Evolutionary conservation across 192 early-diverging fungal genomes (phyloP).

Genomic region (Neocallimastix lanati): DNA sequence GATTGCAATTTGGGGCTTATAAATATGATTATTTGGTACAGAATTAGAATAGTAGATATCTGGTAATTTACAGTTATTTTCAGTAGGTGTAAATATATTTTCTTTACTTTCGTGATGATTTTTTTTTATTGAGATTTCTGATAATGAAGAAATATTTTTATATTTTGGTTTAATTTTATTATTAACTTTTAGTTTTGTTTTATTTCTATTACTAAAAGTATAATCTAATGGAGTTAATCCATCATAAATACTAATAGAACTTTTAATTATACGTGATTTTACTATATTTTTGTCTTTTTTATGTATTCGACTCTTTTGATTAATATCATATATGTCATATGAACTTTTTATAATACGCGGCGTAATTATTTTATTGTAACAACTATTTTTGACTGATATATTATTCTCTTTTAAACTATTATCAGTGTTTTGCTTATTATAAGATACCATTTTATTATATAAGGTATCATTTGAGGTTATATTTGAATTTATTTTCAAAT

Average conservation of each 20-base stretch:
- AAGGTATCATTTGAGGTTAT: no score
- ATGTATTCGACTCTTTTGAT: no score
- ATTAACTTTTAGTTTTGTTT: neutral
- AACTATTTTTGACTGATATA: no score
- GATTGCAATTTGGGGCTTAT: neutral
- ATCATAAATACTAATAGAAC: neutral
- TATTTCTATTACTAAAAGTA: neutral
- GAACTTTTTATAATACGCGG: no score
- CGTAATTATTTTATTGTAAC: no score
- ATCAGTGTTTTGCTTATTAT: no score
- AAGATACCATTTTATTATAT: no score
- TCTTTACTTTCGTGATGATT: neutral
- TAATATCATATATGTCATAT: no score
- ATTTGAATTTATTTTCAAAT: no score
- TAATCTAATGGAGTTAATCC: neutral
- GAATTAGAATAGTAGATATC: neutral
- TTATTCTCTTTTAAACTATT: no score
- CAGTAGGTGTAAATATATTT: neutral
- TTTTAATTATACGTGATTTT: neutral
- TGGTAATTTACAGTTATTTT: neutral
- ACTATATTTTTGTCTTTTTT: no score
- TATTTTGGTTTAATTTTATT: neutral
- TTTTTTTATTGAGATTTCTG: neutral
- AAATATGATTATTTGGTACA: neutral
- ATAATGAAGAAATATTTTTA: neutral